Percentiles rank a stretch among this genome's conserved stretches.
Conservation (phyloP, 2,329 filamentous ascomycete species). For the Gaeumannomyces sp. region DNA sequence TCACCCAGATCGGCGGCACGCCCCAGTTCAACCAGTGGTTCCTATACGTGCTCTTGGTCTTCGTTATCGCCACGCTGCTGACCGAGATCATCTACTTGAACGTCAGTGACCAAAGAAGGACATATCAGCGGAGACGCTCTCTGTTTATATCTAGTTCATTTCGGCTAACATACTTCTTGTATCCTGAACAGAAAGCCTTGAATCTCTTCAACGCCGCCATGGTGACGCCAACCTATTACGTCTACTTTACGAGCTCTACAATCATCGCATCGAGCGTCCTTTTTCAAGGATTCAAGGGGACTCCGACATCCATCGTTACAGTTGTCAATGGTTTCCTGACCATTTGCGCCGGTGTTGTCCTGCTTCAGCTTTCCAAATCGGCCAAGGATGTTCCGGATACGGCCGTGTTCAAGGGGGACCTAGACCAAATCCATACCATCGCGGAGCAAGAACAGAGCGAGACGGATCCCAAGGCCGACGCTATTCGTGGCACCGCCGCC, state of each 20-base stretch:
- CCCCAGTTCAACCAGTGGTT: constrained; percentile 98
- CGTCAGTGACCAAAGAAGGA: constrained; percentile 49
- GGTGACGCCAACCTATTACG: constrained; percentile 97
- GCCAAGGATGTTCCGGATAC: constrained; percentile 95
- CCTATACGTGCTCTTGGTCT: constrained; percentile 82
- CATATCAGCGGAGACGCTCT: background rate
- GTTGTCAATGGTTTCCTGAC: constrained; percentile 90
- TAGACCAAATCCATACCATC: constrained; percentile 92
- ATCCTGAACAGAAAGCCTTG: constrained; percentile 74
- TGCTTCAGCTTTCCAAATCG: constrained; percentile 95
- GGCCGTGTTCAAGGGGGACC: constrained; percentile 84
- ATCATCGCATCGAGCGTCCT: constrained; percentile 90
- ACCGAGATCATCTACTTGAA: constrained; percentile 96
- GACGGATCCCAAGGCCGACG: constrained; percentile 90
- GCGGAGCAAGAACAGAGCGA: constrained; percentile 95
- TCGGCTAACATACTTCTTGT: background rate
- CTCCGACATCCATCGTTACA: constrained; percentile 70
- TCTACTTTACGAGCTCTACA: constrained; percentile 93
- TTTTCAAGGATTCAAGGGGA: constrained; percentile 91
- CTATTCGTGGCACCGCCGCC: constrained; percentile 83
- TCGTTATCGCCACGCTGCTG: constrained; percentile 80
- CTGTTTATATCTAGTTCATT: background rate
- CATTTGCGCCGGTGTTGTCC: constrained; percentile 87
- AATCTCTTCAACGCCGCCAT: constrained; percentile 96
- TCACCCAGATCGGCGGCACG: constrained; percentile 75